Base-by-base conservation (phyloP, 345 rosid genomes). In the Anastatica hierochuntica region DNA sequence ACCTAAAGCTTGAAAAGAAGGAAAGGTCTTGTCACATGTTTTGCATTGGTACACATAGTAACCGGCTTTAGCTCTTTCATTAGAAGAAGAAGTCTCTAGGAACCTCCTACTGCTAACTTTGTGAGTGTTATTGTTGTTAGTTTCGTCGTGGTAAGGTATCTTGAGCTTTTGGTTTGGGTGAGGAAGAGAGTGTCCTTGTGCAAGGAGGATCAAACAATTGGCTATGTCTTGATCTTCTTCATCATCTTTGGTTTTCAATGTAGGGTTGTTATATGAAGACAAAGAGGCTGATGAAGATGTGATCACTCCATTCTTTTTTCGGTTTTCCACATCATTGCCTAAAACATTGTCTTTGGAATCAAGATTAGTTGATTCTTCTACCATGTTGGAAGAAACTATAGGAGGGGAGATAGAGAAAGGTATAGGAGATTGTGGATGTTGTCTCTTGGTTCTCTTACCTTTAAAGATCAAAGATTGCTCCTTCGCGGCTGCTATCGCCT, bases 1-100 rank as follows among this genome's bases (percentile, higher is more conserved):
- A 0, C 98, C 98, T 13, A 92, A 76, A 26, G 98, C 98, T 66
- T 92, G 98, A 56, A 92, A 92, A 0, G 98, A 92, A 16, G 94
- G 83, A 43, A 92, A 92, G 0, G 88, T 79, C 29, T 83, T 58
- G 64, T 74, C 78, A 63, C 98, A 92, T 8, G 97, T 88, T 68
- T 74, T 88, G 84, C 98, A 92, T 61, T 81, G 86, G 29, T 88
- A 92, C 11, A 92, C 94, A 18, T 67, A 67, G 60, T 79, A 77
- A 4, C 96, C 90, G 1, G 70, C 79, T 73, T 77, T 84, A 37
- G 81, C 85, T 1, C 70, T 52, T 21, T 59, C 59, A 26, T 53
- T 53, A 4, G 74, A 37, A 0, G 84, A 53, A 15, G 74, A 53
- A 20, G 74, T 73, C 70, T 87, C 88, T 46, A 88, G 44, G 67